These are phyloP conservation scores for Mortierella antarctica DNA, from an alignment of 192 early-diverging fungal species.

Conservation along the genomic window DNA sequence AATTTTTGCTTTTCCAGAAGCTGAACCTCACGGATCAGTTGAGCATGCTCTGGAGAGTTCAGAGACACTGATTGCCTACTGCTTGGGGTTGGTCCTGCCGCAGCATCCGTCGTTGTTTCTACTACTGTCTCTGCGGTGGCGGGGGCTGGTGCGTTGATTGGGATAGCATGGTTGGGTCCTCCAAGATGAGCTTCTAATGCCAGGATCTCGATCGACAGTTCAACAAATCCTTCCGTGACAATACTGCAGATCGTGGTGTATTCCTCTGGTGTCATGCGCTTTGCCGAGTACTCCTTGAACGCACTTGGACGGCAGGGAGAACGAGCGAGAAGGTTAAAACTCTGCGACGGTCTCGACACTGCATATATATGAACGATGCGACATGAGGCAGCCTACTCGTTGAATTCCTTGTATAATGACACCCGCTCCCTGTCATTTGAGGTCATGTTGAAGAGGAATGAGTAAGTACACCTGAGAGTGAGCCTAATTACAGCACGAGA, in stretches of 20 bases:
- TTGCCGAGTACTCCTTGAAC: slow-evolving; percentile 42
- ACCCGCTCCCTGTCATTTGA: slow-evolving; percentile 35
- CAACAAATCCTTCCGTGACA: slow-evolving; percentile 50
- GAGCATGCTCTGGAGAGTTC: slow-evolving; percentile 50
- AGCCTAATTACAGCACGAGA: neutral
- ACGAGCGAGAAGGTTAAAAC: neutral
- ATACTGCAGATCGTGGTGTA: slow-evolving; percentile 47
- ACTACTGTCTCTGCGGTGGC: neutral
- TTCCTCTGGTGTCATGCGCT: slow-evolving; percentile 45
- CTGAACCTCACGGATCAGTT: slow-evolving; percentile 41
- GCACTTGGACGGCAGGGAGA: slow-evolving; percentile 19
- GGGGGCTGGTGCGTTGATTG: neutral
- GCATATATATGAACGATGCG: neutral
- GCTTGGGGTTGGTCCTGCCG: neutral
- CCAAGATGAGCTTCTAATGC: slow-evolving; percentile 47
- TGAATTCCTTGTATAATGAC: slow-evolving; percentile 48
- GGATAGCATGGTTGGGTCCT: slow-evolving; percentile 15
- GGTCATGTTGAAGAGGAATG: neutral
- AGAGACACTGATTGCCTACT: slow-evolving; percentile 4
- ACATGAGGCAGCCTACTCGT: slow-evolving; percentile 30
- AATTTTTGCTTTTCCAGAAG: slow-evolving; percentile 45
- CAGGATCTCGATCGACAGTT: slow-evolving; percentile 46
- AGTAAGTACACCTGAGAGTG: neutral
- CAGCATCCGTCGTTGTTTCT: neutral
- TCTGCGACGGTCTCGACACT: neutral